Evolutionary conservation across 495 filamentous ascomycete genomes (phyloP), one percentile per base, ranked within the genome.

Genomic region (Glutinoglossum americanum): DNA sequence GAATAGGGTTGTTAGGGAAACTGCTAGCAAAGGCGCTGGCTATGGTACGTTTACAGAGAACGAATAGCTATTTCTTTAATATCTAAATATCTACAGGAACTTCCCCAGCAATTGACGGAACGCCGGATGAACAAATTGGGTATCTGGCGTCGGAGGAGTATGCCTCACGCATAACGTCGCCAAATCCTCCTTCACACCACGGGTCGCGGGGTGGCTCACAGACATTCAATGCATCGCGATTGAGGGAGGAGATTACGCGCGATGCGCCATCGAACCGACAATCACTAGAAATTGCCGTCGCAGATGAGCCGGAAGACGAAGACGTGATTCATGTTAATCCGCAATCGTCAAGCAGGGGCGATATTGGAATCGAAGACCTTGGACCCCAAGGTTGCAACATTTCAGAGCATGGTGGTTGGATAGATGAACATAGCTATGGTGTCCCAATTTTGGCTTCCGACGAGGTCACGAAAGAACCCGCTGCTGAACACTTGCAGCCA

Each of bases 361-460:
- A 41, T 9, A 68, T 71, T 51, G 66, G 70, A 0, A 70, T 68
- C 30, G 69, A 74, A 55, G 69, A 73, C 57, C 65, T 74, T 35
- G 71, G 72, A 30, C 60, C 69, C 8, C 63, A 65, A 30, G 68
- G 65, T 19, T 75, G 66, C 66, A 81, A 66, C 64, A 71, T 61
- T 3, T 74, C 76, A 8, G 68, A 69, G 21, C 69, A 74, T 23
- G 73, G 72, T 44, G 73, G 70, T 7, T 72, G 69, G 61, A 66
- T 69, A 54, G 74, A 77, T 1, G 80, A 85, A 57, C 67, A 66
- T 57, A 73, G 69, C 19, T 78, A 78, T 62, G 68, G 72, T 26
- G 76, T 77, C n/a, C 87, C 90, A 0, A 97, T 99, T 59, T 72
- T 99, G 45, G 93, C 92, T 21, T 79, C 87, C 1, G 92, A 99